These are phyloP conservation scores for Eucalyptus pumila DNA, from an alignment of 345 rosid genomes.

Conservation along the genomic window DNA sequence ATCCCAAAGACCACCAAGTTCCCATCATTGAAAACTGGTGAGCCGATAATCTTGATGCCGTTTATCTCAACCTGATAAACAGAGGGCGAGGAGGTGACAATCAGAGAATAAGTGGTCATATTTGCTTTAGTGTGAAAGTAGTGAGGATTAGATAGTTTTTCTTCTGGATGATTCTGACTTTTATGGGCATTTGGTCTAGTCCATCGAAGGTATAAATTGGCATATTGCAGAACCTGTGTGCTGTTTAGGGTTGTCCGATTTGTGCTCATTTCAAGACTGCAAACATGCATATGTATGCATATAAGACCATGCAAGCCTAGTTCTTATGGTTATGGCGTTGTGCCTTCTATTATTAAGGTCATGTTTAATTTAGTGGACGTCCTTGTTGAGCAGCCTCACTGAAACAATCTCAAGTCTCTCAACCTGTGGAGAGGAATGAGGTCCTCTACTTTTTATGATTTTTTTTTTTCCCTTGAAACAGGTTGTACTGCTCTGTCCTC, in stretches of 20 bases:
- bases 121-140: background rate
- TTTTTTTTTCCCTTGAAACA: background rate
- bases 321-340: background rate
- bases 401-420: background rate
- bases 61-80: constrained; percentile 1
- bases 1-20: constrained; percentile 12
- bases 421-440: background rate
- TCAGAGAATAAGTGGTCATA: constrained; percentile 3
- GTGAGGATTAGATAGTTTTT: background rate
- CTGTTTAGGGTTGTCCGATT: background rate
- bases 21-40: constrained; percentile 19
- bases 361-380: background rate
- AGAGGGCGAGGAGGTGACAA: constrained; percentile 3
- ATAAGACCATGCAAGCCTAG: background rate
- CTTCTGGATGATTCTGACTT: background rate
- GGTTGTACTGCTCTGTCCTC: background rate
- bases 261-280: background rate
- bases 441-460: background rate
- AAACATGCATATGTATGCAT: background rate
- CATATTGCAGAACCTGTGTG: background rate
- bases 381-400: background rate
- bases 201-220: background rate
- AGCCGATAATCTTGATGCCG: constrained; percentile 3
- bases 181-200: background rate
- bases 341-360: background rate